Conservation (phyloP, 768 basidiomycete species). For the Sutorius australiensis region DNA sequence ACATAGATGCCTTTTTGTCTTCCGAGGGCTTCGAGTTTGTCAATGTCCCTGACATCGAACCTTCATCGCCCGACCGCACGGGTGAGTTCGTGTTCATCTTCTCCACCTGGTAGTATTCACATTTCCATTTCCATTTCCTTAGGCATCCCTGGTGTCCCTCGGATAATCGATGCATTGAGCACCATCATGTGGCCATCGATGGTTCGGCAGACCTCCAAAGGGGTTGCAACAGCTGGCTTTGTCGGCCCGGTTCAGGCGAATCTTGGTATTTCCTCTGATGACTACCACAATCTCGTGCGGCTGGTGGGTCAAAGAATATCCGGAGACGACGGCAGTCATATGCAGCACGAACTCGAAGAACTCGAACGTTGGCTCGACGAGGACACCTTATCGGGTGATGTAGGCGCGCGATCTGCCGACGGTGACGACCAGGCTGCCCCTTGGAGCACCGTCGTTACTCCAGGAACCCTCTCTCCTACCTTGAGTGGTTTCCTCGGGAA, state of each 20-base stretch:
- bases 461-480: slow-evolving; percentile 28
- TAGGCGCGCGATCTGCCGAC: slow-evolving; percentile 15
- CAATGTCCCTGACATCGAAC: slow-evolving; percentile 33
- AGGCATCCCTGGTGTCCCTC: slow-evolving; percentile 56
- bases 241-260: neutral
- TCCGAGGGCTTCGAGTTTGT: slow-evolving; percentile 76
- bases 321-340: slow-evolving; percentile 30
- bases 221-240: neutral
- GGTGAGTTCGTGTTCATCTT: slow-evolving; percentile 10
- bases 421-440: slow-evolving; percentile 30
- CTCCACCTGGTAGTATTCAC: neutral
- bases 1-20: slow-evolving; percentile 64
- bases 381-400: slow-evolving; percentile 19
- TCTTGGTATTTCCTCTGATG: slow-evolving; percentile 8
- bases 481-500: slow-evolving; percentile 17
- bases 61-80: slow-evolving; percentile 7
- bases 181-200: slow-evolving; percentile 90
- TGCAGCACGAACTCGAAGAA: slow-evolving; percentile 53
- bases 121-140: neutral
- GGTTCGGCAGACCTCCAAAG: slow-evolving; percentile 29
- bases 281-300: slow-evolving; percentile 21
- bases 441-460: slow-evolving; percentile 38
- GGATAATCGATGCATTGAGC: slow-evolving; percentile 74
- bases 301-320: slow-evolving; percentile 21
- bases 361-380: slow-evolving; percentile 62